phyloP scores from a whole-genome alignment of 208 protist species.

The Wallacemonas sp. region DNA sequence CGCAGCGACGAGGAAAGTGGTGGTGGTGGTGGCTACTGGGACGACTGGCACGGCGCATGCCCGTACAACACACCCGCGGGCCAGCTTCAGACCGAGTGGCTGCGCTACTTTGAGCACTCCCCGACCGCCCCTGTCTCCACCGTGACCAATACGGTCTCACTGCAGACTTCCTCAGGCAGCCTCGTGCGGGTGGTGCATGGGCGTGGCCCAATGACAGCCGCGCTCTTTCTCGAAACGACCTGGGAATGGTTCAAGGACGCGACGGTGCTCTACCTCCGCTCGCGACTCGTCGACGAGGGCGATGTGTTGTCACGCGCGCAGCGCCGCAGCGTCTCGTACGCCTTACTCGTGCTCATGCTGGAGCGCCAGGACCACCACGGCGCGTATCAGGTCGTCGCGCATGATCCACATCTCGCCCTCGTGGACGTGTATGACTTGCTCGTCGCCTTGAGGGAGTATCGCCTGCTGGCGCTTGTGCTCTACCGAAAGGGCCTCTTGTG shows the following conservation, averaged over 20 bases:
- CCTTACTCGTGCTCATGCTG: slow-evolving; percentile 65
- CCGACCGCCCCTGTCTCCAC: slow-evolving; percentile 27
- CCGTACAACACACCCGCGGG: slow-evolving; percentile 40
- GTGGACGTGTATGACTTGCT: slow-evolving; percentile 75
- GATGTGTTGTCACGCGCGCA: slow-evolving; percentile 6
- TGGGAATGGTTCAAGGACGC: slow-evolving; percentile 58
- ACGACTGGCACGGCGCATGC: slow-evolving; percentile 36
- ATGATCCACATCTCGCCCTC: slow-evolving; percentile 29
- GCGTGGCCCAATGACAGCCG: slow-evolving; percentile 29
- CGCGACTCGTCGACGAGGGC: slow-evolving; percentile 22
- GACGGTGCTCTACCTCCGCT: slow-evolving; percentile 38
- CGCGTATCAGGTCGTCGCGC: slow-evolving; percentile 45
- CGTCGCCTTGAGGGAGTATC: slow-evolving; percentile 46
- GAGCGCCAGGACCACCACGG: slow-evolving; percentile 60
- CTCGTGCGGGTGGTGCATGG: slow-evolving; percentile 36
- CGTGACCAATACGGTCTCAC: neutral
- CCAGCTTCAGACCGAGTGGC: slow-evolving; percentile 43
- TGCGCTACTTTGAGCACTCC: slow-evolving; percentile 48
- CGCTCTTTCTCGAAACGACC: slow-evolving; percentile 40
- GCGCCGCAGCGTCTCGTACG: slow-evolving; percentile 64
- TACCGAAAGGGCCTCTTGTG: slow-evolving; percentile 39
- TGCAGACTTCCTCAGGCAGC: slow-evolving; percentile 7
- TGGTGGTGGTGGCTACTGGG: neutral
- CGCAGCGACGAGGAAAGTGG: neutral
- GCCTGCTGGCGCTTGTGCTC: slow-evolving; percentile 70